Evolutionary conservation across 345 rosid species (phyloP).

Genomic region (Erucastrum elatum): DNA sequence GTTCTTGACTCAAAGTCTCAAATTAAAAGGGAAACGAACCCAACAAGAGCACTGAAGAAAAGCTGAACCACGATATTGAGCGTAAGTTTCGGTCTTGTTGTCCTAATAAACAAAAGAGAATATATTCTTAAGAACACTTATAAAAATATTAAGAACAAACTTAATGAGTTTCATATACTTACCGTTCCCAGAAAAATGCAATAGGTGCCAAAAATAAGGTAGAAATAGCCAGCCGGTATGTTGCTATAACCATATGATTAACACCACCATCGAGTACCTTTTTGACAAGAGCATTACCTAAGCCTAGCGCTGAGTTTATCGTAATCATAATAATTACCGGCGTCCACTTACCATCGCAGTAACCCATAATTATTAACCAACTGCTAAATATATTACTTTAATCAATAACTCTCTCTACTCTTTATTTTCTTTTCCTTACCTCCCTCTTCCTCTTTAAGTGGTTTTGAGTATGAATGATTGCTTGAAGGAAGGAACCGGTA

Average conservation of each 20-base stretch:
- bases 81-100: conserved; percentile 64
- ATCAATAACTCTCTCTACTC: background rate
- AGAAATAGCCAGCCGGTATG: conserved; percentile 61
- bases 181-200: conserved; percentile 61
- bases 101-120: conserved; percentile 44
- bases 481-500: background rate
- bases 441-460: background rate
- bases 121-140: background rate
- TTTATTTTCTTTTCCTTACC: background rate
- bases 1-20: background rate
- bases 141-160: background rate
- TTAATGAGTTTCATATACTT: conserved; percentile 13
- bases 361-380: conserved; percentile 12
- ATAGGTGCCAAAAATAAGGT: conserved; percentile 54
- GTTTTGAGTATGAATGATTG: background rate
- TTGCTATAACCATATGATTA: conserved; percentile 54
- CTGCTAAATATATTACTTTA: background rate
- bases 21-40: conserved; percentile 42
- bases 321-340: conserved; percentile 49
- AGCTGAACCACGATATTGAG: conserved; percentile 51
- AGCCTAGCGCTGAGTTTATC: conserved; percentile 47
- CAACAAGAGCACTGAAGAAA: conserved; percentile 70
- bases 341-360: conserved; percentile 50
- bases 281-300: conserved; percentile 59
- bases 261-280: conserved; percentile 56